phyloP scores from a whole-genome alignment of 2,329 filamentous ascomycete species.

The Botrytis medusae region DNA sequence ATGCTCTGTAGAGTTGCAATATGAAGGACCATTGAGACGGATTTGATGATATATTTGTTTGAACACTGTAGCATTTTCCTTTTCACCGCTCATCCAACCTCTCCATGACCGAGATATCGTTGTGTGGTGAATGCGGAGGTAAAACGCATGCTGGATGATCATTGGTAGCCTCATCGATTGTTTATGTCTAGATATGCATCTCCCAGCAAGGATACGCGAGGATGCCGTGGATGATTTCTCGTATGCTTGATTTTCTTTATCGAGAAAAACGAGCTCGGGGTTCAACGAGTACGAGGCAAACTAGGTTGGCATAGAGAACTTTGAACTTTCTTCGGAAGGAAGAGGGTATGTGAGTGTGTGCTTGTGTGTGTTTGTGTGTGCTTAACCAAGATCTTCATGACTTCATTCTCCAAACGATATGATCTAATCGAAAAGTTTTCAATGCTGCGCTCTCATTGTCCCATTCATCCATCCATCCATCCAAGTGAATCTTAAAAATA shows the following conservation, averaged over 20 bases:
- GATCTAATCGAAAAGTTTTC: not conserved
- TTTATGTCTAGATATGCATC: conserved; percentile 17
- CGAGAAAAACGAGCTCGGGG: not conserved
- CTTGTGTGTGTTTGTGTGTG: not conserved
- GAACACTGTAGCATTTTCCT: not conserved
- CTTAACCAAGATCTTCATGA: not conserved
- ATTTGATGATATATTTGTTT: not conserved
- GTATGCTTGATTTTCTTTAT: conserved; percentile 12
- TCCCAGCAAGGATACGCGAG: conserved; percentile 6
- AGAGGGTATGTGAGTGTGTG: not conserved
- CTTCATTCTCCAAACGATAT: not conserved
- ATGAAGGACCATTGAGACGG: not conserved
- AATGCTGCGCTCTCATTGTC: not conserved
- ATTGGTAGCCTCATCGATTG: conserved; percentile 21
- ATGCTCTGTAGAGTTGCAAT: not conserved
- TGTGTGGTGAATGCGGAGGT: not conserved
- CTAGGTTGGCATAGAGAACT: not conserved
- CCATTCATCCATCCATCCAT: not conserved
- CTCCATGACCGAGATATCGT: not conserved
- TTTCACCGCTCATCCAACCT: conserved; percentile 20
- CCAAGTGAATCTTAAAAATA: not conserved
- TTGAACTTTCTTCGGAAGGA: not conserved
- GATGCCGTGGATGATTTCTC: conserved; percentile 9
- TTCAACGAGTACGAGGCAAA: conserved; percentile 3
- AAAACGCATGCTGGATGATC: too few relatives aligned